Evolutionary conservation across 192 early-diverging fungal genomes (phyloP).

Genomic region (Allomyces macrogynus): DNA sequence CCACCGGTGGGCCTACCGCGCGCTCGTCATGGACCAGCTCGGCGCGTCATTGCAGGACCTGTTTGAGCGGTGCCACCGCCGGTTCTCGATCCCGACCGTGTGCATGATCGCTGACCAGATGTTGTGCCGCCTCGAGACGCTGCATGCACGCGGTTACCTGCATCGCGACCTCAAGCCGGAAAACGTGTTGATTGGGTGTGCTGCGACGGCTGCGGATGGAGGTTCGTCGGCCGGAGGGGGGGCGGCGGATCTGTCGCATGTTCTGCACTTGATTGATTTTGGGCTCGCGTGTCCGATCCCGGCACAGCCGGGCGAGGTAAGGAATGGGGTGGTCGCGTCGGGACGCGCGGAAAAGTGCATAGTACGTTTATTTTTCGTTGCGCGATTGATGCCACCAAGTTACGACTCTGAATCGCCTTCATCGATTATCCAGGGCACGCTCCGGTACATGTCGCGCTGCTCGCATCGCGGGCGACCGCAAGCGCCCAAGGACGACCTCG

Average conservation of each 20-base stretch:
- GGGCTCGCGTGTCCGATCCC: background rate
- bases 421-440: background rate
- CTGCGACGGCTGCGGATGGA: background rate
- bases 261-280: background rate
- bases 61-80: background rate
- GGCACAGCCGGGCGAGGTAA: too few relatives aligned
- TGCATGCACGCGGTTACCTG: background rate
- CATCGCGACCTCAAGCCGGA: background rate
- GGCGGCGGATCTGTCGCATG: background rate
- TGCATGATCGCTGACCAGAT: background rate
- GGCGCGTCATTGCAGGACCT: background rate
- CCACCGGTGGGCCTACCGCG: background rate
- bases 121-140: background rate
- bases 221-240: too few relatives aligned
- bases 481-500: constrained; percentile 1
- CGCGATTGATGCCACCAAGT: too few relatives aligned
- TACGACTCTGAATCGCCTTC: too few relatives aligned
- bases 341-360: too few relatives aligned
- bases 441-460: background rate
- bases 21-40: background rate
- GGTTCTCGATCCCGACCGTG: background rate
- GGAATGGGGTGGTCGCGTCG: too few relatives aligned
- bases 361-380: too few relatives aligned
- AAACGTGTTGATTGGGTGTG: background rate
- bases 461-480: background rate